Conservation (phyloP, 2,329 filamentous ascomycete species). For the Talaromyces sp. region DNA sequence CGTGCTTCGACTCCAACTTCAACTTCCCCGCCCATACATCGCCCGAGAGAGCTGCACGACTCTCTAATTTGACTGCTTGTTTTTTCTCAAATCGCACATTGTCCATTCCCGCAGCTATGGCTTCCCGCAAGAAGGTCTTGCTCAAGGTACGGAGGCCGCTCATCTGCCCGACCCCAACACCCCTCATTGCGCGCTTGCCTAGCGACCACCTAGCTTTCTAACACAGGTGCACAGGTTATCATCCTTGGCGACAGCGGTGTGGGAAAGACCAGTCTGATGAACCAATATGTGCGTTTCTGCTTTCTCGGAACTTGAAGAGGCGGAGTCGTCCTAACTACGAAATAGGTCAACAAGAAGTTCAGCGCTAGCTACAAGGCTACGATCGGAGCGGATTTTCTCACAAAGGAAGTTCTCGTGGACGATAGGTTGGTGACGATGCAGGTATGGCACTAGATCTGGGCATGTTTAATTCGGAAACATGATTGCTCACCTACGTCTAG, state of each 20-base stretch:
- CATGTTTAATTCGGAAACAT: not conserved
- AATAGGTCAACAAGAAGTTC: slow-evolving; percentile 99
- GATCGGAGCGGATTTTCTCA: slow-evolving; percentile 97
- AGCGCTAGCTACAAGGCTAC: slow-evolving; percentile 99
- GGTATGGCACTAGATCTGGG: slow-evolving; percentile 47
- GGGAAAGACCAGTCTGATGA: slow-evolving; percentile 99
- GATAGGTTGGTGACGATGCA: slow-evolving; percentile 98
- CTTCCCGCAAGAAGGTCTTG: slow-evolving; percentile 83
- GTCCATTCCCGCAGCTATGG: slow-evolving; percentile 48
- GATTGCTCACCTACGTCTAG: slow-evolving; percentile 41
- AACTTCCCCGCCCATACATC: slow-evolving; percentile 3
- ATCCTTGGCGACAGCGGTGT: slow-evolving; percentile 98
- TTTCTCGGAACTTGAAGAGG: slow-evolving; percentile 1
- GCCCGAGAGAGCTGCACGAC: not conserved
- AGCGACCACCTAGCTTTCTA: not conserved
- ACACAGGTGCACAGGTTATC: slow-evolving; percentile 65
- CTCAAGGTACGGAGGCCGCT: slow-evolving; percentile 62
- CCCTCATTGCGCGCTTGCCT: not conserved
- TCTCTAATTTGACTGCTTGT: not conserved
- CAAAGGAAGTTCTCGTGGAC: slow-evolving; percentile 94
- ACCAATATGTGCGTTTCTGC: slow-evolving; percentile 93
- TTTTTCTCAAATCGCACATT: not conserved
- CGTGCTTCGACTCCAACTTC: not conserved
- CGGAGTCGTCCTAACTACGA: not conserved
- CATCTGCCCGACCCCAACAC: slow-evolving; percentile 10